Evolutionary conservation across 371 early-diverging fungal species (phyloP).

Genomic region (Mucor racemosus): DNA sequence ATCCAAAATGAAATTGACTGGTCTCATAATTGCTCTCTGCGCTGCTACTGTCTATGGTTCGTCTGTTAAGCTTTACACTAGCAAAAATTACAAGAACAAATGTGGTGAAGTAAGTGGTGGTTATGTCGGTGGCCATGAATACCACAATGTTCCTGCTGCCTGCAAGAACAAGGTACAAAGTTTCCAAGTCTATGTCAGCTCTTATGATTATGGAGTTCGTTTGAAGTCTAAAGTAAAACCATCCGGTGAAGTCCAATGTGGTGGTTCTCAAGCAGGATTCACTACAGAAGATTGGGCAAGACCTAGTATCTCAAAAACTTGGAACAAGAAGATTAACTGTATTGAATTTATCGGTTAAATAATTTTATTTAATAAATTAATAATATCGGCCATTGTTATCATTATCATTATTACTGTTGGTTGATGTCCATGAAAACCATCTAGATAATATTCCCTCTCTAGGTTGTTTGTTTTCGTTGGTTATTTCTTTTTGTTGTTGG

Average conservation of each 20-base stretch:
- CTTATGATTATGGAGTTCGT: conserved; percentile 9
- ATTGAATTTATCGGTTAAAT: conserved; percentile 12
- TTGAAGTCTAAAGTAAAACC: neutral
- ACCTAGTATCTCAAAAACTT: conserved; percentile 8
- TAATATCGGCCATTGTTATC: neutral
- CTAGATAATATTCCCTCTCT: neutral
- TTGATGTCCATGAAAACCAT: conserved; percentile 6
- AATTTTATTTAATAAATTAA: neutral
- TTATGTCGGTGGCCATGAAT: conserved; percentile 9
- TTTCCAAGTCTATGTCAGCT: conserved; percentile 2
- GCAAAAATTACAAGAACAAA: conserved; percentile 1
- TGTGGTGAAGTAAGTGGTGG: conserved; percentile 12
- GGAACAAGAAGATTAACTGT: conserved; percentile 16
- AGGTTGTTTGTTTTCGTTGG: neutral
- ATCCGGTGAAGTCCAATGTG: neutral
- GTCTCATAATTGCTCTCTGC: neutral
- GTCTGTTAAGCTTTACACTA: conserved; percentile 3
- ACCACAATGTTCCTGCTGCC: conserved; percentile 5
- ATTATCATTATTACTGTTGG: neutral
- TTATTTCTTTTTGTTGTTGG: neutral
- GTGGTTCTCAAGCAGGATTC: conserved; percentile 4
- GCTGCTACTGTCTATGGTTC: neutral
- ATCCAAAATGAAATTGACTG: neutral
- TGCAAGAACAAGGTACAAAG: conserved; percentile 8
- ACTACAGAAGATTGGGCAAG: conserved; percentile 13